Base-by-base conservation (phyloP, 306 rosid genomes). In the Vachellia collinsii region DNA sequence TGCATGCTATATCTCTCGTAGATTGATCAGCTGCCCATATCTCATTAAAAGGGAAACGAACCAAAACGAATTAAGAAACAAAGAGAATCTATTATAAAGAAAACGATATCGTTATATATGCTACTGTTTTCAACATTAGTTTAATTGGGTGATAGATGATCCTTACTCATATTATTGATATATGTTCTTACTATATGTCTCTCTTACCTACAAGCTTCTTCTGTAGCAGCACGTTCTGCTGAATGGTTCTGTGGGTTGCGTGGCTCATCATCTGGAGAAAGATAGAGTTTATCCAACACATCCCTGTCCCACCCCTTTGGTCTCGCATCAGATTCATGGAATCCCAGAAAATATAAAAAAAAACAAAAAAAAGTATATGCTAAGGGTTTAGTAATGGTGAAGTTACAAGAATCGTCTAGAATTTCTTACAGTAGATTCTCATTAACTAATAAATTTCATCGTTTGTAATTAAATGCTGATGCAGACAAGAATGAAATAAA, bases 201-300 rank as follows among this genome's bases (percentile, higher is more conserved):
- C 22, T 68, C 43, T 54, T 20, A 3, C 41, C 37, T 19, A 17
- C 19, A 29, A n/a, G 61, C 61, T 4, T 25, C 68, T 43, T 65
- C 70, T 76, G 22, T 17, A 29, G 77, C n/a, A 76, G 46, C 70
- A 75, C 44, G 73, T 81, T 70, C 42, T 51, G 77, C 36, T 62
- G 77, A 7, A 48, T 53, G 56, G 12, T 69, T 75, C 50, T 73
- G 7, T 34, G 47, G 54, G 66, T 63, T 78, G 77, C 58, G 72
- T 80, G 82, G 94, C 64, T 89, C 91, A 88, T 23, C 65, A 12
- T 83, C 88, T 75, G 88, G 87, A 80, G 85, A 77, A 58, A 81
- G 88, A 83, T 82, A 83, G 94, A 79, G 87, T 85, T 87, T 87
- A 89, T 90, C 93, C 88, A 77, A 71, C 81, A 77, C 74, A 22